Conservation (phyloP, 2,329 filamentous ascomycete species). For the Claviceps quebecensis region DNA sequence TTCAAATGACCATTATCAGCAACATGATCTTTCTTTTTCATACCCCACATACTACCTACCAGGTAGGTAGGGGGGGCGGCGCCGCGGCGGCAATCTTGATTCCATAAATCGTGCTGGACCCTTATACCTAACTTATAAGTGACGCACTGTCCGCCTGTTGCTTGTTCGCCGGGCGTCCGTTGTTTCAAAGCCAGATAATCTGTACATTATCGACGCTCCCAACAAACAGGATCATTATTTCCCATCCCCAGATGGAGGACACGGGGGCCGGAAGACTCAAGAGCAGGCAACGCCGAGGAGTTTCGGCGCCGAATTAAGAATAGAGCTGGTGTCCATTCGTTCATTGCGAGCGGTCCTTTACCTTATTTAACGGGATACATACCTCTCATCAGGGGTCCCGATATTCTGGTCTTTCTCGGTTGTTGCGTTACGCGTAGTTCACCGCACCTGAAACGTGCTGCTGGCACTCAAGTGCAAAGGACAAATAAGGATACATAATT, state of each 20-base stretch:
- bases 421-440: background rate
- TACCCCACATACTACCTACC: no score
- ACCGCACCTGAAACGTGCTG: background rate
- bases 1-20: no score
- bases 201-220: background rate
- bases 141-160: background rate
- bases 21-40: no score
- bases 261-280: background rate
- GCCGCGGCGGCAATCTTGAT: background rate
- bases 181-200: constrained; percentile 1
- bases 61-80: no score
- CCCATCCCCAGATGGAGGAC: background rate
- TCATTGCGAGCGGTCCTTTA: no score
- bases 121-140: background rate
- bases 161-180: background rate
- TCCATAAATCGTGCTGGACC: background rate
- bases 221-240: background rate
- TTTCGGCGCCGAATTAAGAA: background rate
- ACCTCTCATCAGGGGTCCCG: no score
- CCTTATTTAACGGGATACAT: no score
- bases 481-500: background rate
- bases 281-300: background rate
- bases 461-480: background rate
- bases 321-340: no score
- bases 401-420: background rate